Conservation (phyloP, 768 basidiomycete genomes). For the Termitomyces bulborhizus region DNA sequence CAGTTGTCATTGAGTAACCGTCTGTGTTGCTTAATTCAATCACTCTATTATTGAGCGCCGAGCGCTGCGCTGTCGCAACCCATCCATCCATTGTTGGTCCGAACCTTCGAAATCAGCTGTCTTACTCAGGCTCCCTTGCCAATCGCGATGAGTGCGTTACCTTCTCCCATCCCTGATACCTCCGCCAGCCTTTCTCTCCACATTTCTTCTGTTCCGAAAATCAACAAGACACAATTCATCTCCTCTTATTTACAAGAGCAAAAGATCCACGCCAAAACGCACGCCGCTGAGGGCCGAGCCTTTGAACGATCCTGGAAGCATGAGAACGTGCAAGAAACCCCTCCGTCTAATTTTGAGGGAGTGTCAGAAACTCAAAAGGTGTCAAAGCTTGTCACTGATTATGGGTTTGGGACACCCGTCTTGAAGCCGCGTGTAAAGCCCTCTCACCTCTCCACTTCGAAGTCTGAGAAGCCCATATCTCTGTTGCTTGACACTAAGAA, state of each 20-base stretch:
- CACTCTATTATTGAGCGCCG: background rate
- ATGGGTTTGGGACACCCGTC: conserved; percentile 50
- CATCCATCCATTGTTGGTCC: background rate
- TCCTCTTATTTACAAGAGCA: conserved; percentile 46
- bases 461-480: conserved; percentile 13
- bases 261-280: conserved; percentile 31
- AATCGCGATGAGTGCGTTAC: background rate
- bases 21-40: too few relatives aligned
- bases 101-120: background rate
- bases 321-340: background rate
- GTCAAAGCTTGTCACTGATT: conserved; percentile 7
- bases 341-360: background rate
- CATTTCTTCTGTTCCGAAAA: conserved; percentile 27
- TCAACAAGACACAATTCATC: conserved; percentile 37
- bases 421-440: conserved; percentile 39
- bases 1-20: too few relatives aligned
- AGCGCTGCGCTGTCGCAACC: background rate
- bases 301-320: conserved; percentile 25
- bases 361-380: background rate
- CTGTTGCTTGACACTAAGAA: conserved; percentile 30
- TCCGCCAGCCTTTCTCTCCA: conserved; percentile 4
- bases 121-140: background rate
- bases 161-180: background rate
- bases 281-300: conserved; percentile 35
- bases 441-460: conserved; percentile 5